phyloP scores from a whole-genome alignment of 1,284 basidiomycete genomes.

The Amylostereum chailletii region DNA sequence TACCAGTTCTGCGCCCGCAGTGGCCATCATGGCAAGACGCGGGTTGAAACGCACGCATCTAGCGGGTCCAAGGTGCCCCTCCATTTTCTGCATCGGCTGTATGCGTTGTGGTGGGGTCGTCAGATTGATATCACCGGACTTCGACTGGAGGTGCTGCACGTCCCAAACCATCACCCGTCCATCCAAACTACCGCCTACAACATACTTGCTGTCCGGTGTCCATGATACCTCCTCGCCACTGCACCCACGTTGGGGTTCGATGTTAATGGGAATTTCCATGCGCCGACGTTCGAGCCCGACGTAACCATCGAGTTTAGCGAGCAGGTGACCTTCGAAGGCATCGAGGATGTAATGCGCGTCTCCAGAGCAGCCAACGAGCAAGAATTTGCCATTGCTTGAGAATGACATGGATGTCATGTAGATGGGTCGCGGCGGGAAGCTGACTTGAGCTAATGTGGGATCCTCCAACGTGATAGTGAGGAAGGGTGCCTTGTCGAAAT shows the following conservation, averaged over 20 bases:
- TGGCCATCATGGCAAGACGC: slow-evolving; percentile 79
- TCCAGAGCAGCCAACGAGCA: slow-evolving; percentile 90
- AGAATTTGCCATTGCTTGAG: slow-evolving; percentile 82
- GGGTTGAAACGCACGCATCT: slow-evolving; percentile 87
- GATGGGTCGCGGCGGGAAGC: slow-evolving; percentile 80
- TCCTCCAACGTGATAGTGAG: slow-evolving; percentile 77
- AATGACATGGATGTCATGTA: slow-evolving; percentile 90
- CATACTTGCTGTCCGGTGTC: slow-evolving; percentile 87
- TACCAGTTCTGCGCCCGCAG: slow-evolving; percentile 81
- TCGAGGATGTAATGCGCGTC: slow-evolving; percentile 91
- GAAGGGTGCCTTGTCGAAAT: slow-evolving; percentile 92
- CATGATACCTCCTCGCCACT: slow-evolving; percentile 89
- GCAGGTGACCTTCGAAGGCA: slow-evolving; percentile 74
- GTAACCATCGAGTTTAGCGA: slow-evolving; percentile 81
- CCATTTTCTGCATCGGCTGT: slow-evolving; percentile 49
- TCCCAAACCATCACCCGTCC: slow-evolving; percentile 82
- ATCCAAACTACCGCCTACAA: slow-evolving; percentile 77
- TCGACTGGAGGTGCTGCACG: slow-evolving; percentile 45
- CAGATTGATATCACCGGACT: slow-evolving; percentile 42
- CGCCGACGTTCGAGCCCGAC: slow-evolving; percentile 67
- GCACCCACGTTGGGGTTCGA: slow-evolving; percentile 66
- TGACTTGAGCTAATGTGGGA: slow-evolving; percentile 60
- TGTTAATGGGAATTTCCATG: slow-evolving; percentile 41
- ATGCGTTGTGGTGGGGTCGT: slow-evolving; percentile 43
- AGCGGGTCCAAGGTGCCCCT: slow-evolving; percentile 75